Evolutionary conservation across 257 asterid genomes (phyloP).

Genomic region (Jacaranda mimosifolia): DNA sequence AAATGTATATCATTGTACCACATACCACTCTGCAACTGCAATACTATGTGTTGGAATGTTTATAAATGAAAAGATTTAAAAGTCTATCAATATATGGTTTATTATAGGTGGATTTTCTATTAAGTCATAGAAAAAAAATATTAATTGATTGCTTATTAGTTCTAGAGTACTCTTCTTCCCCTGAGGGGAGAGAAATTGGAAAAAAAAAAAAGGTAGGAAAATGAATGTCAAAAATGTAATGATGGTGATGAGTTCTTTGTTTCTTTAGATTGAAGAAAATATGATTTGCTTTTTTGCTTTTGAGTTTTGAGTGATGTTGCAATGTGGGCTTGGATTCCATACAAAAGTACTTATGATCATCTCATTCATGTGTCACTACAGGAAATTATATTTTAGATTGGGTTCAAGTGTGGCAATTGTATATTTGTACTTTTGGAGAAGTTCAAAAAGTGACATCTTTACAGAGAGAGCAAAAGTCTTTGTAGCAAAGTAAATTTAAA

Average conservation of each 20-base stretch:
- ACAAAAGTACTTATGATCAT: constrained; percentile 33
- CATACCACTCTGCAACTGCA: no score
- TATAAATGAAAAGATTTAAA: no score
- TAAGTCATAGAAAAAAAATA: no score
- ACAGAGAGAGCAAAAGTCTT: constrained; percentile 53
- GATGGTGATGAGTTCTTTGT: constrained; percentile 47
- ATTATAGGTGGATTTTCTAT: no score
- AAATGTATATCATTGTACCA: no score
- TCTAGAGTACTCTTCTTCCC: no score
- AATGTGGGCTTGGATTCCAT: constrained; percentile 39
- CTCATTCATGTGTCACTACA: constrained; percentile 43
- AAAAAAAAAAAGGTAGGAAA: background rate
- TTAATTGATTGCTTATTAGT: no score
- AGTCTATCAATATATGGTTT: no score
- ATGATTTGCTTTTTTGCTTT: constrained; percentile 54
- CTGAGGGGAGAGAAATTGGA: no score
- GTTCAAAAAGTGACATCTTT: constrained; percentile 48
- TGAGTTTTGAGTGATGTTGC: constrained; percentile 39
- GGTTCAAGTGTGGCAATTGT: constrained; percentile 41
- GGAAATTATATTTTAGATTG: constrained; percentile 39
- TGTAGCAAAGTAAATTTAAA: constrained; percentile 52
- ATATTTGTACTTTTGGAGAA: constrained; percentile 46
- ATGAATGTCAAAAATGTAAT: constrained; percentile 45
- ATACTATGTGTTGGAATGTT: no score
- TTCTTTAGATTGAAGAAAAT: constrained; percentile 65